Conservation (phyloP, 192 early-diverging fungal genomes). For the Umbelopsis ramanniana region DNA sequence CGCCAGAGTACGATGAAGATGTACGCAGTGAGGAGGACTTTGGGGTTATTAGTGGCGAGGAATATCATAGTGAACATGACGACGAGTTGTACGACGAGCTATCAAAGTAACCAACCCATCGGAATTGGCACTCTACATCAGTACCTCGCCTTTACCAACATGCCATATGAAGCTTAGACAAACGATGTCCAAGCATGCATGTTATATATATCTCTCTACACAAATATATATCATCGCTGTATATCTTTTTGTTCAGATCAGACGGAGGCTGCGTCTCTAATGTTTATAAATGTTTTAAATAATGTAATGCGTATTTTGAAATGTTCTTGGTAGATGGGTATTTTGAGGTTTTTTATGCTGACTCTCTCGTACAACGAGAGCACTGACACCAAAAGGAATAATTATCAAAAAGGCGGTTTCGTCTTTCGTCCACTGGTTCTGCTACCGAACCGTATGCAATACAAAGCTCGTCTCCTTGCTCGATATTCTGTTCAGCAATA, state of each 20-base stretch:
- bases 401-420: constrained; percentile 51
- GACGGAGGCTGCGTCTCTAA: no score
- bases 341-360: not conserved
- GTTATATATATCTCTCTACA: no score
- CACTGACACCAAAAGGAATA: constrained; percentile 69
- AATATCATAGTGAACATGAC: constrained; percentile 19
- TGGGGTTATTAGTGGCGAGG: constrained; percentile 43
- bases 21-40: constrained; percentile 49
- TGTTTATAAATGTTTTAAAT: no score
- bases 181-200: no score
- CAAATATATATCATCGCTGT: no score
- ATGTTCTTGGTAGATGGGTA: no score
- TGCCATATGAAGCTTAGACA: not conserved
- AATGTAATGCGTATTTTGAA: no score
- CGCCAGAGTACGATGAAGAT: constrained; percentile 67
- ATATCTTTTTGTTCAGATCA: no score
- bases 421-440: constrained; percentile 43
- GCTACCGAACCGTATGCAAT: constrained; percentile 66
- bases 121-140: not conserved
- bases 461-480: constrained; percentile 60
- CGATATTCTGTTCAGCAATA: constrained; percentile 44
- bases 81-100: constrained; percentile 9
- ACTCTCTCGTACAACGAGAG: constrained; percentile 53
- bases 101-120: not conserved
- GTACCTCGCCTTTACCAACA: not conserved